Conservation (phyloP, 192 early-diverging fungal species). For the Dimargaris verticillata region DNA sequence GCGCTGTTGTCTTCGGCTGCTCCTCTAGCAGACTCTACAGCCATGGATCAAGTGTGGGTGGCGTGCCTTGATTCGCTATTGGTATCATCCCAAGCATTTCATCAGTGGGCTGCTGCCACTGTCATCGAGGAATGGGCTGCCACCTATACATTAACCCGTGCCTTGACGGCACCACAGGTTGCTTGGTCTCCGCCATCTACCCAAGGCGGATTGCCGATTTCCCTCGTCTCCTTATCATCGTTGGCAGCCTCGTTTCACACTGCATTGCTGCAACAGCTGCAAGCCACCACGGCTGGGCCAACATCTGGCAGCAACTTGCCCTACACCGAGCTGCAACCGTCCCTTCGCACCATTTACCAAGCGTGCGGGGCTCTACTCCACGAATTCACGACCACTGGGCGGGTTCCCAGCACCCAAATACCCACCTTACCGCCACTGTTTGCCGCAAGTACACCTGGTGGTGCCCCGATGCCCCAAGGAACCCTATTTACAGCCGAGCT, state of each 20-base stretch:
- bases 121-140: slow-evolving; percentile 68
- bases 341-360: not conserved
- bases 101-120: slow-evolving; percentile 57
- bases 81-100: slow-evolving; percentile 53
- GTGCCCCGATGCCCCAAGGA: not conserved
- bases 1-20: too few species aligned
- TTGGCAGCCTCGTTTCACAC: not conserved
- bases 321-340: not conserved
- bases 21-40: slow-evolving; percentile 3
- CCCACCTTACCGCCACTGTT: slow-evolving; percentile 1
- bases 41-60: slow-evolving; percentile 28
- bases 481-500: slow-evolving; percentile 37
- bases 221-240: not conserved
- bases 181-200: too few species aligned
- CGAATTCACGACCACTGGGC: not conserved
- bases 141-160: slow-evolving; percentile 17
- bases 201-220: too few species aligned
- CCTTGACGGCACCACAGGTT: not conserved
- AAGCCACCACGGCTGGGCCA: too few species aligned
- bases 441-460: not conserved
- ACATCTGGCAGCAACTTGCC: too few species aligned
- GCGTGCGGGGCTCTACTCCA: not conserved
- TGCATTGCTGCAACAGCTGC: not conserved
- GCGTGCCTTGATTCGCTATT: slow-evolving; percentile 42
- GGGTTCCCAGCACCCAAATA: not conserved